Base-by-base conservation (phyloP, 495 filamentous ascomycete species). In the Daldinia bambusicola region DNA sequence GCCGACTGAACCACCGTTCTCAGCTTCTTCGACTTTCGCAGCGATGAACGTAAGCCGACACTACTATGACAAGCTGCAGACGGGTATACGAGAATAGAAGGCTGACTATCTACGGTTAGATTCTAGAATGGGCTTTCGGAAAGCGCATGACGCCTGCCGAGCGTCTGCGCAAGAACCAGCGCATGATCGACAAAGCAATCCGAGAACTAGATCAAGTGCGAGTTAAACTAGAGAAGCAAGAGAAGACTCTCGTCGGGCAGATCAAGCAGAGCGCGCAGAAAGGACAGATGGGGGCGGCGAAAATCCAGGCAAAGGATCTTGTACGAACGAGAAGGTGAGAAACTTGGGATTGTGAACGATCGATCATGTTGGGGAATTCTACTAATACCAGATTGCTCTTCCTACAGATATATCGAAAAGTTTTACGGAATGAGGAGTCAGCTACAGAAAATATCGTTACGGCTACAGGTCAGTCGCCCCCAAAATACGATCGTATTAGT, bases 221-320 rank as follows among this genome's bases (percentile, higher is more conserved):
- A 45, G 87, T 92, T 48, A 99, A 99, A 83, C 87, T 99, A 6
- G 96, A 98, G 80, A 95, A 97, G 62, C 95, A 98, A 73, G 95
- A 99, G 85, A 98, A 98, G 88, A 97, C 97, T 77, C 86, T 99
- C 14, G 89, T 98, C 12, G 84, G 89, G 63, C 94, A 98, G 76
- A 98, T 98, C 81, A 97, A 97, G 83, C 95, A 97, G 84, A 96
- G 92, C 72, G 95, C 95, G 34, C 96, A 98, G 80, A 97, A 94
- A 86, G 94, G 94, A 6, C 94, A 98, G 77, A 93, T 97, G 84
- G 95, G 93, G 16, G 93, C 96, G 4, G 93, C 94, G 77, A 95
- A 97, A 81, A 95, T 98, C 77, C 95, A 98, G 80, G 95, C 96
- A 32, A 98, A 98, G 79, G 95, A 99, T 78, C 80, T 98, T 56